Percentiles rank a stretch among this genome's conserved stretches.
phyloP scores from a whole-genome alignment of 352 stramenopile species.

The Phytopythium delawarense region DNA sequence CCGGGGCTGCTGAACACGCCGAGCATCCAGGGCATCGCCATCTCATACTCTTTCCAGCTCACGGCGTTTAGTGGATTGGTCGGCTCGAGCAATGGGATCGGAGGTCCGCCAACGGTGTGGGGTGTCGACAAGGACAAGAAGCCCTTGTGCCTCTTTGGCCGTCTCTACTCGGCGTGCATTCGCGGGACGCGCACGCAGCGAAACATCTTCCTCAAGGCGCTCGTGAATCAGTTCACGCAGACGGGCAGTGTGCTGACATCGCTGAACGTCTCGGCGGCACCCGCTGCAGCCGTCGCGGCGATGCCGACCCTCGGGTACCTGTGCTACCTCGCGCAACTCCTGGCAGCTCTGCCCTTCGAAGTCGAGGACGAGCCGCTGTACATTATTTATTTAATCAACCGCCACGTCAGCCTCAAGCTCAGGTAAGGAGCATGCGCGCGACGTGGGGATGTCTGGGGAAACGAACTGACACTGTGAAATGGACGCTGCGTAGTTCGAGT shows the following conservation, averaged over 20 bases:
- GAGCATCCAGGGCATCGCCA: slow-evolving; percentile 52
- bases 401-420: slow-evolving; percentile 73
- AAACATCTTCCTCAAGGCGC: slow-evolving; percentile 57
- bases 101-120: slow-evolving; percentile 27
- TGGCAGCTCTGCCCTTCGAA: slow-evolving; percentile 72
- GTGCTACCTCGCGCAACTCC: slow-evolving; percentile 63
- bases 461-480: not conserved
- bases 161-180: slow-evolving; percentile 67
- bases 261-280: slow-evolving; percentile 4
- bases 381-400: slow-evolving; percentile 87
- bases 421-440: slow-evolving; percentile 33
- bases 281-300: not conserved
- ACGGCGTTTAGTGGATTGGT: slow-evolving; percentile 33
- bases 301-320: slow-evolving; percentile 59
- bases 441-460: not conserved
- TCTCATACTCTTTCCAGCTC: slow-evolving; percentile 69
- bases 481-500: slow-evolving; percentile 25
- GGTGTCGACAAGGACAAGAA: slow-evolving; percentile 67
- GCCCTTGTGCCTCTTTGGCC: slow-evolving; percentile 63
- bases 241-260: slow-evolving; percentile 36
- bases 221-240: slow-evolving; percentile 71
- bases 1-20: slow-evolving; percentile 44
- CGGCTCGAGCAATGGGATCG: not conserved
- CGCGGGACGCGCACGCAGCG: slow-evolving; percentile 33
- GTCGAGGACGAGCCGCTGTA: slow-evolving; percentile 81